Evolutionary conservation across 164 flowering plant species (phyloP), one percentile per base, ranked within the genome.

Genomic region (Macadamia integrifolia): DNA sequence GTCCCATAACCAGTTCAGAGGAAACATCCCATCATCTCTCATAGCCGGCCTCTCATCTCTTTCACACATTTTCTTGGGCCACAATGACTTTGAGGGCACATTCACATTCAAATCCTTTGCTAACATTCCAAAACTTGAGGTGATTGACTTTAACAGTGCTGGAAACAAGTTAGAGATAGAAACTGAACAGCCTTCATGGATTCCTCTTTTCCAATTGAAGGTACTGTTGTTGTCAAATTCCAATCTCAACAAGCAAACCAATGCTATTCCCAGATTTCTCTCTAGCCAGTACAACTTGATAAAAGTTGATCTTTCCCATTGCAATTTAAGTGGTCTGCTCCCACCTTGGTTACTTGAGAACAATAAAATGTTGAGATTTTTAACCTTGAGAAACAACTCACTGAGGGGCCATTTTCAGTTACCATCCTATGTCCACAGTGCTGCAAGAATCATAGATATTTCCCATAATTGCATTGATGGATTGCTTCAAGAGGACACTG

Each of bases 191-290:
- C 58, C 31, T 29, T 4, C 57, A 6, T 63, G 67, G 67, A 30
- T 58, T 48, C 57, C 72, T n/a, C 3, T 17, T 6, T 63, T 70
- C 30, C 72, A 70, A 58, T 50, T 70, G 18, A 64, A 56, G 4
- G 40, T 31, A 9, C 67, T 70, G 6, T 11, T 10, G 5, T 31
- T 70, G n/a, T 23, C 67, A 57, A 35, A 57, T 13, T 70, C 62
- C 72, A 63, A 15, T 18, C 58, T 69, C 6, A 53, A 59, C 29
- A 59, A 18, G 5, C 18, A 18, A 43, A 3, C 42, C 4, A 23
- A 60, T 6, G 14, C 17, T 14, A 10, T 53, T 40, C 67, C 44
- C 4, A 57, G 15, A 6, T 64, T 70, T 43, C 67, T 64, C 67
- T 57, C 61, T 11, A 13, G 9, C 23, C 67, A 70, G 40, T 11